Percentiles rank a stretch among this genome's conserved stretches.
These are phyloP conservation scores for Zoysia japonica DNA, from an alignment of 176 grass and related monocot species.

Conservation along the genomic window DNA sequence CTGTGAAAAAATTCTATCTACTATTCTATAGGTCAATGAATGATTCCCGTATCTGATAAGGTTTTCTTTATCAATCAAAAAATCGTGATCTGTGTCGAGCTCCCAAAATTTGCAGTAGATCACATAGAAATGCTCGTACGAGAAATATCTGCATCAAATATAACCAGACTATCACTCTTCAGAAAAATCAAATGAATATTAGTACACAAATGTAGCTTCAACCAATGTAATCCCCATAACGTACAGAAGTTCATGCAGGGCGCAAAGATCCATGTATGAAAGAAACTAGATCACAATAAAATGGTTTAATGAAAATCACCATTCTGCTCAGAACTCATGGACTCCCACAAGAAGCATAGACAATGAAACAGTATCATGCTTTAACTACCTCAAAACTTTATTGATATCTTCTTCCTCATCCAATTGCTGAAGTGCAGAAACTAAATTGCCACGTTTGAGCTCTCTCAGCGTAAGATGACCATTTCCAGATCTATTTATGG, in stretches of 20 bases:
- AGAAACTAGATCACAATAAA: conserved; percentile 18
- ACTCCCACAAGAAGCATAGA: background rate
- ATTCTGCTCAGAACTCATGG: conserved; percentile 10
- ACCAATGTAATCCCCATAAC: conserved; percentile 1
- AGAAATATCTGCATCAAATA: conserved; percentile 81
- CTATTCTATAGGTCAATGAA: conserved; percentile 97
- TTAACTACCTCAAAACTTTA: conserved; percentile 91
- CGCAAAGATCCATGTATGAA: conserved; percentile 4
- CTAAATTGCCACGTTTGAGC: conserved; percentile 95
- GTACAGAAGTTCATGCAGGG: conserved; percentile 4
- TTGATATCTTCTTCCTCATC: conserved; percentile 99
- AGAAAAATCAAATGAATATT: too few relatives aligned
- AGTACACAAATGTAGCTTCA: background rate
- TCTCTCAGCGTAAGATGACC: conserved; percentile 88
- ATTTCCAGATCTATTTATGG: conserved; percentile 96
- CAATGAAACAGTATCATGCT: conserved; percentile 8
- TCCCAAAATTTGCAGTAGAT: conserved; percentile 99
- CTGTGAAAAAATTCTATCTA: conserved; percentile 97
- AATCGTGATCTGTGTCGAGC: conserved; percentile 98
- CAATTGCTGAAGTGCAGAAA: conserved; percentile 94
- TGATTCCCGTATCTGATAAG: conserved; percentile 99
- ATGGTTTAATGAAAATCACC: conserved; percentile 1
- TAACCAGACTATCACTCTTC: conserved; percentile 4
- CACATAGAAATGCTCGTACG: conserved; percentile 99
- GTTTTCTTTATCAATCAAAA: conserved; percentile 99